Evolutionary conservation across 2,329 filamentous ascomycete species (phyloP).

Genomic region (Seiridium unicorne): DNA sequence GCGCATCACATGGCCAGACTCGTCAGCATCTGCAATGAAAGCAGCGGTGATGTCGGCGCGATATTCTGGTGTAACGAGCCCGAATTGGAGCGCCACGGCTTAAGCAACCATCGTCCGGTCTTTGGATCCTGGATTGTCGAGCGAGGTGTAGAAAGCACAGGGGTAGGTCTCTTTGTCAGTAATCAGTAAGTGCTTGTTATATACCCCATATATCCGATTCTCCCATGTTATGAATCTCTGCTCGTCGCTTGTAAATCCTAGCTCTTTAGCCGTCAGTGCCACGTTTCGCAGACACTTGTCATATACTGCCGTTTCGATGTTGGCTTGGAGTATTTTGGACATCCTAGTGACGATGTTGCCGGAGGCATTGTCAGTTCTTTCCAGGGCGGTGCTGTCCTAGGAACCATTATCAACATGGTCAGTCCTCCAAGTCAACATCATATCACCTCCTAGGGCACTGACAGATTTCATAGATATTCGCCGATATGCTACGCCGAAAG

Average conservation of each 20-base stretch:
- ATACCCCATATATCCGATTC: not conserved
- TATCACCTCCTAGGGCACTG: not conserved
- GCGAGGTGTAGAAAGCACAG: constrained; percentile 1
- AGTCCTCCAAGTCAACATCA: not conserved
- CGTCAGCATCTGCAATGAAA: not conserved
- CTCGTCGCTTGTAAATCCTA: constrained; percentile 13
- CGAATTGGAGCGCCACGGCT: constrained; percentile 1
- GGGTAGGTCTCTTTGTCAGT: not conserved
- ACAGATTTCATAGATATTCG: not conserved
- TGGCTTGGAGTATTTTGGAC: constrained; percentile 28
- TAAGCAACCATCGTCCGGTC: constrained; percentile 4
- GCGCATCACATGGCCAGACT: constrained; percentile 31
- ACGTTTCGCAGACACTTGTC: constrained; percentile 36
- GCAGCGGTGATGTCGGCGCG: not conserved
- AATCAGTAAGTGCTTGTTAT: not conserved
- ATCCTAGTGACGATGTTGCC: no score
- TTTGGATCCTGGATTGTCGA: not conserved
- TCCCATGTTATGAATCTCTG: not conserved
- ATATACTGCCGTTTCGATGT: constrained; percentile 42
- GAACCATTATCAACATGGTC: constrained; percentile 3
- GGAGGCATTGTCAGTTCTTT: not conserved
- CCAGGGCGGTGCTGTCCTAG: constrained; percentile 1
- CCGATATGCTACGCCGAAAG: not conserved
- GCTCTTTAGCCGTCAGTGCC: constrained; percentile 32
- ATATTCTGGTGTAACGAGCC: not conserved